Base-by-base conservation (phyloP, 1,284 basidiomycete genomes). In the Marasmius oreades region DNA sequence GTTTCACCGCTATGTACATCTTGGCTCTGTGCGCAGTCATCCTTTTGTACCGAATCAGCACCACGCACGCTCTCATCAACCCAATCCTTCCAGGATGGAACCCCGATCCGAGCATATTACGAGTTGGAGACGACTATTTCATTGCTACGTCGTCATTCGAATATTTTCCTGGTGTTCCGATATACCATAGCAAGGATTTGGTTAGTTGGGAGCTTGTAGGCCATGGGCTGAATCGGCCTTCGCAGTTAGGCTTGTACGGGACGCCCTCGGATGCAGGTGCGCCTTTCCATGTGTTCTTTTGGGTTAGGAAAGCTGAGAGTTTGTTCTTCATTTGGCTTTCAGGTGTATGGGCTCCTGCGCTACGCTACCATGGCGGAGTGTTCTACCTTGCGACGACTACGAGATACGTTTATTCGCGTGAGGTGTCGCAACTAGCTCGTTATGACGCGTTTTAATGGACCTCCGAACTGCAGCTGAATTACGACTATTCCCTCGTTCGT, bases 1-100 rank as follows among this genome's bases (percentile, higher is more conserved):
- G 28, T 31, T 31, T 31, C 28, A 10, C 10, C 10, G 28, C 4
- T 31, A 31, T 31, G 28, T 5, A 31, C 28, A 4, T 31, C 28
- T 31, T 31, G 5, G 10, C 28, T 10, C 28, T 31, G 5, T 31
- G 28, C 5, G 10, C 28, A 10, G 5, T 31, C 28, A 10, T 31
- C 10, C 10, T 31, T 31, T 4, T 31, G 28, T 31, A 10, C 28
- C 5, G 28, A 31, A 31, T 31, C 28, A 10, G 28, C 28, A 31
- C 28, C 28, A 31, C 28, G 4, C 28, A 31, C 28, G 62, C 63
- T 12, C 60, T 69, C 16, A 55, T 67, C 34, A 73, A 74, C 44
- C 73, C 73, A 5, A 72, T 75, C 23, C 61, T 74, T 6, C 69
- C 70, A 11, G 72, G 73, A 31, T 74, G 70, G 71, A 75, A 74